Base-by-base conservation (phyloP, 1,139 yeast genomes). In the Spencermartinsiella ligniputridi region DNA sequence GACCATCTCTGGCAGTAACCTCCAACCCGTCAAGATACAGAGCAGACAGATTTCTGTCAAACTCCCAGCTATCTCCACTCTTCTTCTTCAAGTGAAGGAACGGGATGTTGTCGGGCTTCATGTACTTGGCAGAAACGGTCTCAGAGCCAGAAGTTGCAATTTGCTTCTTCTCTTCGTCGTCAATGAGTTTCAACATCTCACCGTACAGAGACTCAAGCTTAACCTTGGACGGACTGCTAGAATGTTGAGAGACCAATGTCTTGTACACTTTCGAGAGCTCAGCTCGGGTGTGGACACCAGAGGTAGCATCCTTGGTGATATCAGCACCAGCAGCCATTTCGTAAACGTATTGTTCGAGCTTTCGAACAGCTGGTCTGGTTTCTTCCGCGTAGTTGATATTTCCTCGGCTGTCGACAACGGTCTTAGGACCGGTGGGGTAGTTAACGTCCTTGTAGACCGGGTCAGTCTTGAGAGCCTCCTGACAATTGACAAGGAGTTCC, bases 291-390 rank as follows among this genome's bases (percentile, higher is more conserved):
- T 63, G 62, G 30, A 56, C 52, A 53, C 74, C 74, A 60, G 85
- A 82, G 42, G 95, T 78, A 60, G 92, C 88, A 42, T 64, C 65
- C 49, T 60, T 62, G 52, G 97, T 87, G 64, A 87, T 71, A 55
- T 80, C 80, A 58, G 96, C 92, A 70, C 98, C 98, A 62, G 80
- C 83, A 44, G 97, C 96, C 97, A 92, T 90, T 68, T 88, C 96
- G 63, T 81, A 79, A 55, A 92, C 97, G 63, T 92, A 92, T 66
- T 90, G 95, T 70, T 94, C 97, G 54, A 92, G 79, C 67, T 92
- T 92, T 71, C 97, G 83, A 53, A 90, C 95, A 48, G 92, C 78
- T 39, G 92, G 88, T 68, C 96, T 86, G 64, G 88, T 82, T 51
- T 77, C 83, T 72, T 92, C 98, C 52, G 79, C 75, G 69, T 88